Conservation (phyloP, 2,329 filamentous ascomycete species). For the Trichoderma afroharzianum region DNA sequence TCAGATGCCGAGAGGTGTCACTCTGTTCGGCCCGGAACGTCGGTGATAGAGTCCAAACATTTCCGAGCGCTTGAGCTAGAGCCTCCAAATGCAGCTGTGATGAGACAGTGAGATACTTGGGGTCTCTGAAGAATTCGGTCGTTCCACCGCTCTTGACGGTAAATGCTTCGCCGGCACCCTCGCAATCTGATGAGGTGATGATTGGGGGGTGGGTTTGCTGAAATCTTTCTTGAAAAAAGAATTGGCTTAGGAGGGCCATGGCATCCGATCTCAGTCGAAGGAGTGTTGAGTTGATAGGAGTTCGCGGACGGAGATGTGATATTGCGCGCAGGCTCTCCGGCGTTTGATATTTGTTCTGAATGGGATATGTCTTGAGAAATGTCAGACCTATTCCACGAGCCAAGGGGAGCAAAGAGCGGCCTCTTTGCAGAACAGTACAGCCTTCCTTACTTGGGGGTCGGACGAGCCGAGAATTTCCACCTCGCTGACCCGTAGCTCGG, state of each 20-base stretch:
- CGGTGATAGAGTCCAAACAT: slow-evolving; percentile 90
- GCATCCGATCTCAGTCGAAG: slow-evolving; percentile 79
- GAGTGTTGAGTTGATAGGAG: slow-evolving; percentile 75
- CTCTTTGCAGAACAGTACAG: slow-evolving; percentile 10
- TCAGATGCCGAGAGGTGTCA: slow-evolving; percentile 88
- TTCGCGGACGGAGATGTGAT: slow-evolving; percentile 80
- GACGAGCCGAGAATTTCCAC: slow-evolving; percentile 72
- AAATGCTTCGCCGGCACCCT: slow-evolving; percentile 94
- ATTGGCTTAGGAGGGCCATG: slow-evolving; percentile 67
- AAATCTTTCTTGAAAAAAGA: slow-evolving; percentile 69
- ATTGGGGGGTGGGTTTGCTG: slow-evolving; percentile 88
- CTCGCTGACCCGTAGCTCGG: slow-evolving; percentile 70
- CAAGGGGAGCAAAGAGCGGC: background rate
- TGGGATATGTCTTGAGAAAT: slow-evolving; percentile 68
- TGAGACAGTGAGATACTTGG: slow-evolving; percentile 96
- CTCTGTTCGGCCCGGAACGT: slow-evolving; percentile 92
- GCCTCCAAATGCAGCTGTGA: slow-evolving; percentile 93
- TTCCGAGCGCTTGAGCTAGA: slow-evolving; percentile 79
- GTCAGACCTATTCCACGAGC: slow-evolving; percentile 19
- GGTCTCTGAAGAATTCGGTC: slow-evolving; percentile 68
- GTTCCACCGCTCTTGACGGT: slow-evolving; percentile 52
- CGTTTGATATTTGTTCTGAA: slow-evolving; percentile 95
- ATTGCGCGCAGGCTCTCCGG: slow-evolving; percentile 83
- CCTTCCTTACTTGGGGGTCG: slow-evolving; percentile 70
- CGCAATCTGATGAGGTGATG: slow-evolving; percentile 94